phyloP scores from a whole-genome alignment of 176 grass and related monocot species.

The Triticum dicoccoides region DNA sequence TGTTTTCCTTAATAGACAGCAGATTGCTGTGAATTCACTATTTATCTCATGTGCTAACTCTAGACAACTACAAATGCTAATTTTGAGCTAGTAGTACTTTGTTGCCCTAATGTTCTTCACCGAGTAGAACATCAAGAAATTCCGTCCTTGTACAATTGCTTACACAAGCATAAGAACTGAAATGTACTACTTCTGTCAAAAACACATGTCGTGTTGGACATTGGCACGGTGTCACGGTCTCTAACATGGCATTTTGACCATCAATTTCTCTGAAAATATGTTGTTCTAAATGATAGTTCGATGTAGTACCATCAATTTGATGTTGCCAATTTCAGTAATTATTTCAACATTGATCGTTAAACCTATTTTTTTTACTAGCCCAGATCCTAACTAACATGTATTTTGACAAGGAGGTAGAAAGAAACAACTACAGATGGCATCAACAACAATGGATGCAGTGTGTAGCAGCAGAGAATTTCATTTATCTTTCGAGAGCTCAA shows the following conservation, averaged over 20 bases:
- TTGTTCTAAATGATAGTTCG: neutral
- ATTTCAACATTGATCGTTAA: neutral
- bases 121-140: neutral
- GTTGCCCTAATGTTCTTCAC: neutral
- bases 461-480: neutral
- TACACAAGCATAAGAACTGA: neutral
- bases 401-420: neutral
- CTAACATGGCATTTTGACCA: neutral
- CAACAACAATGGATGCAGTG: neutral
- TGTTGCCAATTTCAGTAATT: neutral
- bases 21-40: neutral
- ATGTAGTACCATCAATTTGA: neutral
- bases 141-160: neutral
- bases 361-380: neutral
- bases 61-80: neutral
- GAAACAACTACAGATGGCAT: neutral
- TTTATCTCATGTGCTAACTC: neutral
- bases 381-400: neutral
- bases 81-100: neutral
- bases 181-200: neutral
- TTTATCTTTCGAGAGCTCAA: neutral
- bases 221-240: neutral
- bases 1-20: neutral
- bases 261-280: neutral
- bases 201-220: neutral